Percentiles rank a stretch among this genome's conserved stretches.
Evolutionary conservation across 805 yeast species (phyloP).

Genomic region (Lipomyces yamadae): DNA sequence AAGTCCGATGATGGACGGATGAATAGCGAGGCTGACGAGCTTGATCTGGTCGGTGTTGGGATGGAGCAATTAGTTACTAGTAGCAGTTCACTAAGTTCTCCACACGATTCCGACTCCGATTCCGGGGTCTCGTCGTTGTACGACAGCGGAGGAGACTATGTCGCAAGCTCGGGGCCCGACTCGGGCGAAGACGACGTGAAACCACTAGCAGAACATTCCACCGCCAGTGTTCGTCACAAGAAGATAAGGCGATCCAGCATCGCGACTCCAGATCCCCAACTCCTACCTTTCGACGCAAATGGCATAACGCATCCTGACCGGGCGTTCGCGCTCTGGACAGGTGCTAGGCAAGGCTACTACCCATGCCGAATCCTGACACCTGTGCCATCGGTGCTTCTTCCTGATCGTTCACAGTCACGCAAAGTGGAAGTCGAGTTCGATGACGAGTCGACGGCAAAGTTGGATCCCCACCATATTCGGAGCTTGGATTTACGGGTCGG

Average conservation of each 20-base stretch:
- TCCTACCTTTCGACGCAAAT: neutral
- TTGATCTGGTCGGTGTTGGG: slow-evolving; percentile 1
- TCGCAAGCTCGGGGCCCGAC: neutral
- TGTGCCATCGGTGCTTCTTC: neutral
- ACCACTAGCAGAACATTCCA: neutral
- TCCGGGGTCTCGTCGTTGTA: neutral
- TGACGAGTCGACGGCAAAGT: slow-evolving; percentile 8
- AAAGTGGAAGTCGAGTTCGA: slow-evolving; percentile 22
- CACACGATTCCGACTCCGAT: neutral
- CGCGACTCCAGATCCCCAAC: neutral
- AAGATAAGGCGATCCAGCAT: neutral
- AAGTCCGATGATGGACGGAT: neutral
- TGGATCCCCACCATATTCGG: slow-evolving; percentile 15
- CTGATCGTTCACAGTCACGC: neutral
- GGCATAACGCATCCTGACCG: slow-evolving; percentile 3
- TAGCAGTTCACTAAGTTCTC: neutral
- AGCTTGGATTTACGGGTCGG: slow-evolving; percentile 30
- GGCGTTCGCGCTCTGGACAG: slow-evolving; percentile 27
- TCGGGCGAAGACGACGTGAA: neutral
- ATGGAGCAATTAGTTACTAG: neutral
- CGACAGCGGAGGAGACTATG: neutral
- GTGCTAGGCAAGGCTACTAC: slow-evolving; percentile 19
- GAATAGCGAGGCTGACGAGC: slow-evolving; percentile 11
- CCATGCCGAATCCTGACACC: slow-evolving; percentile 15
- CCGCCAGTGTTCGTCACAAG: neutral